Evolutionary conservation across 805 yeast species (phyloP).

Genomic region (Blastobotrys peoriensis): DNA sequence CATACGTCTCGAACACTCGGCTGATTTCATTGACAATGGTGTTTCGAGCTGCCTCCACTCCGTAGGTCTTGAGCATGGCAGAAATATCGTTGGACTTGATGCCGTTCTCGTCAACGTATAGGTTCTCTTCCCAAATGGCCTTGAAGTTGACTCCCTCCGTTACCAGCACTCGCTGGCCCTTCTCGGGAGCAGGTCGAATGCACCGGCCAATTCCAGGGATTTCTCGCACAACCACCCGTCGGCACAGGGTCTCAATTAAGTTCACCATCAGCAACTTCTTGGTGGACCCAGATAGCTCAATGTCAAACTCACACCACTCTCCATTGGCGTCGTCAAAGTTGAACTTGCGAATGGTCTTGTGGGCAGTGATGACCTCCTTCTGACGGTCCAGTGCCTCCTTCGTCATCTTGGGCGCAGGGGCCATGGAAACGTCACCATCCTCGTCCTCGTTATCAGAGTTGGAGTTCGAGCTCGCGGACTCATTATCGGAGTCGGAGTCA

Average conservation of each 20-base stretch:
- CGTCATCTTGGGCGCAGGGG: slow-evolving; percentile 35
- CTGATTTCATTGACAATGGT: slow-evolving; percentile 94
- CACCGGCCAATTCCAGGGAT: slow-evolving; percentile 89
- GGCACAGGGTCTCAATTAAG: slow-evolving; percentile 87
- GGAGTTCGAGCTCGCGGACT: slow-evolving; percentile 36
- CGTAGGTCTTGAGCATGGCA: slow-evolving; percentile 84
- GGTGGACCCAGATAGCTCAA: slow-evolving; percentile 77
- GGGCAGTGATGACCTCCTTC: slow-evolving; percentile 67
- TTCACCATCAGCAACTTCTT: slow-evolving; percentile 96
- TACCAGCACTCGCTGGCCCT: slow-evolving; percentile 68
- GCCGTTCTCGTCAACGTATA: slow-evolving; percentile 82
- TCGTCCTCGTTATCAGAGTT: slow-evolving; percentile 37
- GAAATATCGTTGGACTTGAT: slow-evolving; percentile 90
- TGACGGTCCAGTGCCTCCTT: slow-evolving; percentile 78
- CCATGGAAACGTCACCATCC: slow-evolving; percentile 19
- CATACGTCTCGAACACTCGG: slow-evolving; percentile 93
- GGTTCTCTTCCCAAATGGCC: slow-evolving; percentile 98
- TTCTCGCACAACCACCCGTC: slow-evolving; percentile 86
- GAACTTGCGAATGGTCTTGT: slow-evolving; percentile 68
- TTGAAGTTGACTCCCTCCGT: slow-evolving; percentile 98
- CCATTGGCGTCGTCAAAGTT: slow-evolving; percentile 87
- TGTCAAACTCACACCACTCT: slow-evolving; percentile 85
- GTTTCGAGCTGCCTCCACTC: slow-evolving; percentile 98
- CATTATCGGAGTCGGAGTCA: slow-evolving; percentile 28
- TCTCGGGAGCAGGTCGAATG: slow-evolving; percentile 62